Conservation (phyloP, 805 yeast species). For the Brettanomyces sp. region DNA sequence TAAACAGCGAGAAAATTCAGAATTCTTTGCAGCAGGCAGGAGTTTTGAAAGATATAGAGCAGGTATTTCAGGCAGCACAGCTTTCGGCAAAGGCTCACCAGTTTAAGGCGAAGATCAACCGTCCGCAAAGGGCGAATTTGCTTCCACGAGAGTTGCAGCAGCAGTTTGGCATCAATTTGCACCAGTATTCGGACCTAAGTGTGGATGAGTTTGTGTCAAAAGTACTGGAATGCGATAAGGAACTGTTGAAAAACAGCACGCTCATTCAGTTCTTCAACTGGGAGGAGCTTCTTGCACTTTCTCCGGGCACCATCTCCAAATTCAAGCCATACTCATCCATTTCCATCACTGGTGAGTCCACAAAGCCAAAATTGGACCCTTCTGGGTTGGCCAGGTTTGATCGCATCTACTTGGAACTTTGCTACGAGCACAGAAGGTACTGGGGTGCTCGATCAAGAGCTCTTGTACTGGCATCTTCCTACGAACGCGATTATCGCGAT, state of each 20-base stretch:
- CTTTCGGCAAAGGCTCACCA: constrained; percentile 14
- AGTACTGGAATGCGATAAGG: constrained; percentile 52
- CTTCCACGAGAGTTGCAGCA: constrained; percentile 66
- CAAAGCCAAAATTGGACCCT: constrained; percentile 45
- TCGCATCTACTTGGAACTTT: constrained; percentile 56
- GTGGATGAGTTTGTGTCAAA: constrained; percentile 47
- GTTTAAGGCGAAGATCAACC: constrained; percentile 30
- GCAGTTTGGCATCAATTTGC: constrained; percentile 72
- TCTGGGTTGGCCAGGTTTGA: constrained; percentile 58
- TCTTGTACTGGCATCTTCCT: constrained; percentile 42
- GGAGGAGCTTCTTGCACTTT: constrained; percentile 53
- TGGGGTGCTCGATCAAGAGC: constrained; percentile 70
- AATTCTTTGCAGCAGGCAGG: constrained; percentile 50
- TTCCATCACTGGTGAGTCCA: constrained; percentile 17
- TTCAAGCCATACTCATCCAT: constrained; percentile 57
- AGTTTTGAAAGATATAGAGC: constrained; percentile 55
- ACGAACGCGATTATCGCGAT: constrained; percentile 60
- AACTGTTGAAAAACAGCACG: constrained; percentile 41
- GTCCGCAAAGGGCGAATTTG: constrained; percentile 39
- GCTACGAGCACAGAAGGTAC: constrained; percentile 57
- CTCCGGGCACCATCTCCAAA: constrained; percentile 44
- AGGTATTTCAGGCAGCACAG: constrained; percentile 38
- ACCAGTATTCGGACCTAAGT: constrained; percentile 42
- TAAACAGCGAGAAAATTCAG: constrained; percentile 31
- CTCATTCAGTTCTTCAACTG: constrained; percentile 63